Evolutionary conservation across 1,284 basidiomycete genomes (phyloP).

Genomic region (Apiotrichum gracile): DNA sequence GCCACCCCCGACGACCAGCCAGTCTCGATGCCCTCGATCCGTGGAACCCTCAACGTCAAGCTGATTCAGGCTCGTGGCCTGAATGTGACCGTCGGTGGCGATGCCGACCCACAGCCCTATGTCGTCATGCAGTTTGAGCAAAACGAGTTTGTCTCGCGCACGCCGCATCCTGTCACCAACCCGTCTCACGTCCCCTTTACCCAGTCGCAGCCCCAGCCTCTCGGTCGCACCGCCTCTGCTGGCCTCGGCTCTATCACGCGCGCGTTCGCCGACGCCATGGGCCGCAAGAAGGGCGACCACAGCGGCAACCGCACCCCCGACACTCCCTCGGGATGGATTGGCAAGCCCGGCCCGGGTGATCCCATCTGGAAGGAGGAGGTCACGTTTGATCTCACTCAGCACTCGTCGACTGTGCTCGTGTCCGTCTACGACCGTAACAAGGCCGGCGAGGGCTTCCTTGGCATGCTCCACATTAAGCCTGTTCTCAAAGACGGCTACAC

Average conservation of each 20-base stretch:
- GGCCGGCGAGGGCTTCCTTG: constrained; percentile 80
- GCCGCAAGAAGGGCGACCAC: constrained; percentile 42
- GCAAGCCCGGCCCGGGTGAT: constrained; percentile 56
- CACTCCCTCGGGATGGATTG: constrained; percentile 25
- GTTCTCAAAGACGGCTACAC: constrained; percentile 82
- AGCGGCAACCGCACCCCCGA: constrained; percentile 44
- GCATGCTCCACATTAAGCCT: constrained; percentile 85
- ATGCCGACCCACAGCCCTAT: constrained; percentile 67
- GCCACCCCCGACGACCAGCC: constrained; percentile 5
- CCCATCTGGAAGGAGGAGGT: constrained; percentile 99
- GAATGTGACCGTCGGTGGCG: constrained; percentile 57
- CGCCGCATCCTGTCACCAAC: constrained; percentile 54
- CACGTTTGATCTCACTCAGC: constrained; percentile 93
- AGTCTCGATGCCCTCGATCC: constrained; percentile 16
- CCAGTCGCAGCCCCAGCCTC: constrained; percentile 32
- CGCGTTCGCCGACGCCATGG: constrained; percentile 52
- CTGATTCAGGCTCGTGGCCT: constrained; percentile 88
- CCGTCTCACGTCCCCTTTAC: constrained; percentile 40
- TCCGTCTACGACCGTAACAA: constrained; percentile 88
- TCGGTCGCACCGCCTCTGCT: constrained; percentile 27
- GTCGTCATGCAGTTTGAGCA: constrained; percentile 98
- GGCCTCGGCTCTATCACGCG: constrained; percentile 59
- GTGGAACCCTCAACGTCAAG: constrained; percentile 86
- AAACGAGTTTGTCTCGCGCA: constrained; percentile 93
- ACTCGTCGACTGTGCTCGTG: constrained; percentile 75